phyloP scores from a whole-genome alignment of 306 rosid species.

The Vigna trinervia region DNA sequence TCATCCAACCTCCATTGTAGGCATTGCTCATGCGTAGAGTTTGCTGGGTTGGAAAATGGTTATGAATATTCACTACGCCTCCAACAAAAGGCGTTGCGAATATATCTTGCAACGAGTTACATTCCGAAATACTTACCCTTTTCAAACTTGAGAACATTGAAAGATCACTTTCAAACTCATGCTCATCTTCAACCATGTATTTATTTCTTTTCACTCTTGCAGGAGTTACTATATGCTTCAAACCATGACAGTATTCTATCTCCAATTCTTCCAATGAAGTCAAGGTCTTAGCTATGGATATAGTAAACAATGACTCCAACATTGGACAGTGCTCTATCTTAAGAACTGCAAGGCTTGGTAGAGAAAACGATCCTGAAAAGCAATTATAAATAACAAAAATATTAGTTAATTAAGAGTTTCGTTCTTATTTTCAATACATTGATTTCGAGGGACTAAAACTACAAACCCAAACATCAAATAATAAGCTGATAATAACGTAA shows the following conservation, averaged over 20 bases:
- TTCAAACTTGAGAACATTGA: not conserved
- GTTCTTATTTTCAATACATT: no score
- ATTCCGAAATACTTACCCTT: accelerated
- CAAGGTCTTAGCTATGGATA: not conserved
- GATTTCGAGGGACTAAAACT: accelerated
- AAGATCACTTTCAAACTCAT: not conserved
- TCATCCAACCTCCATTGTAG: not conserved
- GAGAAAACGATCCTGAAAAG: not conserved
- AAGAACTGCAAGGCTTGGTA: not conserved
- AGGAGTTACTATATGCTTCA: not conserved
- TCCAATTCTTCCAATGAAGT: not conserved
- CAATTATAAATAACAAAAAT: not conserved
- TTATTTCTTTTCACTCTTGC: not conserved
- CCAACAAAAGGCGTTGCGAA: not conserved
- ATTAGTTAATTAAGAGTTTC: not conserved
- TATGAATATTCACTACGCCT: not conserved
- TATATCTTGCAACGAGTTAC: not conserved
- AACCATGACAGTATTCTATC: accelerated
- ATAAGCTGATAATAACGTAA: no score
- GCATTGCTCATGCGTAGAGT: not conserved
- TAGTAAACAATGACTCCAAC: not conserved
- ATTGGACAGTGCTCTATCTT: accelerated
- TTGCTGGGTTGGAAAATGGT: not conserved
- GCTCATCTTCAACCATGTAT: not conserved
- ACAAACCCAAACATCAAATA: no score